These are phyloP conservation scores for Talaromyces marneffei DNA, from an alignment of 2,329 filamentous ascomycete species.

Conservation along the genomic window DNA sequence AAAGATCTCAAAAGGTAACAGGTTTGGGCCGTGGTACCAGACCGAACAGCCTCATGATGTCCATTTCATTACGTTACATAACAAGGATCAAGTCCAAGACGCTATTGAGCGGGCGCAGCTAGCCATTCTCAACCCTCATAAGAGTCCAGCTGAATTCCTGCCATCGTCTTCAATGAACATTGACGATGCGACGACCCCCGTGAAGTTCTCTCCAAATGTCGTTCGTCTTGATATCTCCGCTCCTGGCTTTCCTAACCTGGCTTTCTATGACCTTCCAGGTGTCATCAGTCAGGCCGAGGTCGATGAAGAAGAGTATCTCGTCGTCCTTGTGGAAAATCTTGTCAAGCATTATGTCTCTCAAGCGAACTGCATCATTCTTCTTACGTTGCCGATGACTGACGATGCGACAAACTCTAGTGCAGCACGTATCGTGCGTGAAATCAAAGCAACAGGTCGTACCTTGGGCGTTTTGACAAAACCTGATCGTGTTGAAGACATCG, in stretches of 20 bases:
- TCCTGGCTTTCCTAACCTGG: constrained; percentile 64
- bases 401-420: constrained; percentile 72
- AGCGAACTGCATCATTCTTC: constrained; percentile 66
- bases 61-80: constrained; percentile 58
- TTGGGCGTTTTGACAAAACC: constrained; percentile 81
- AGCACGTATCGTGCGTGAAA: constrained; percentile 56
- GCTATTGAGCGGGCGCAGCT: constrained; percentile 69
- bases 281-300: constrained; percentile 67
- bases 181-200: constrained; percentile 34
- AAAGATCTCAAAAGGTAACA: constrained; percentile 46
- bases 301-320: constrained; percentile 60
- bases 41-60: constrained; percentile 41
- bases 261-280: constrained; percentile 80
- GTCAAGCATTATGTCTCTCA: constrained; percentile 65
- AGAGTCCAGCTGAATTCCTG: constrained; percentile 49
- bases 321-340: constrained; percentile 65
- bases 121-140: constrained; percentile 64
- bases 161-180: constrained; percentile 43
- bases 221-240: constrained; percentile 71
- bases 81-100: constrained; percentile 59
- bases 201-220: constrained; percentile 76
- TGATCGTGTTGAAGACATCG: constrained; percentile 57
- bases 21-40: constrained; percentile 62
- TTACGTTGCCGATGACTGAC: constrained; percentile 69
- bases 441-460: constrained; percentile 54